These are phyloP conservation scores for Fusarium sp. DNA, from an alignment of 2,329 filamentous ascomycete species.

Conservation along the genomic window DNA sequence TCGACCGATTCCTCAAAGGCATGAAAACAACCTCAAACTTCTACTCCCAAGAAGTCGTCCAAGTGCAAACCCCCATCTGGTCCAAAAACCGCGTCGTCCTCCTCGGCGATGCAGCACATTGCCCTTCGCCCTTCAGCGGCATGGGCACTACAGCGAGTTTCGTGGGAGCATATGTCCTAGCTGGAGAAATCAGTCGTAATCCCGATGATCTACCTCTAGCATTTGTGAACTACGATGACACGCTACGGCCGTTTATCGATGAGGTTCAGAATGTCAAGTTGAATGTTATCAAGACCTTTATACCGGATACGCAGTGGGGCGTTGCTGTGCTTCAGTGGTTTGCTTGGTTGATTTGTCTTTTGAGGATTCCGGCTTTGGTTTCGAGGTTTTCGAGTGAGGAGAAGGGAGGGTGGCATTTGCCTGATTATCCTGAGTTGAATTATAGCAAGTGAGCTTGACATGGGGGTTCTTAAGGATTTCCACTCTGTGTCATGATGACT, in stretches of 20 bases:
- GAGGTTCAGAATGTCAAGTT: constrained; percentile 29
- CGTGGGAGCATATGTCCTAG: constrained; percentile 27
- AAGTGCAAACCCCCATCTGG: constrained; percentile 22
- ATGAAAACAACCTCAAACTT: constrained; percentile 28
- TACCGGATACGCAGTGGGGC: constrained; percentile 18
- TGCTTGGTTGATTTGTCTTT: constrained; percentile 22
- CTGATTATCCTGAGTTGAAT: constrained; percentile 19
- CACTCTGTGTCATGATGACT: background rate
- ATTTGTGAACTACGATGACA: constrained; percentile 27
- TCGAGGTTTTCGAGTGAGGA: constrained; percentile 28
- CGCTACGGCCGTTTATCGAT: constrained; percentile 15
- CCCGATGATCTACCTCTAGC: constrained; percentile 11
- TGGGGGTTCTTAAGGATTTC: background rate
- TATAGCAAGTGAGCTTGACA: background rate
- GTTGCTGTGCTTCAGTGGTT: constrained; percentile 27
- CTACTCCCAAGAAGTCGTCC: constrained; percentile 29
- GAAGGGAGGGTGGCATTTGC: constrained; percentile 26
- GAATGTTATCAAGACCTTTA: background rate
- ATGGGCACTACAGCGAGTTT: constrained; percentile 30
- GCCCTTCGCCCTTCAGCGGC: constrained; percentile 28
- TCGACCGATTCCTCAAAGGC: constrained; percentile 19
- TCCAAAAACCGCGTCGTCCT: constrained; percentile 17
- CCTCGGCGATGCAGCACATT: constrained; percentile 24
- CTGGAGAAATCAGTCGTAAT: constrained; percentile 25
- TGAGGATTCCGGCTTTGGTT: constrained; percentile 15